Evolutionary conservation across 371 early-diverging fungal species (phyloP).

Genomic region (Mortierella sp.): DNA sequence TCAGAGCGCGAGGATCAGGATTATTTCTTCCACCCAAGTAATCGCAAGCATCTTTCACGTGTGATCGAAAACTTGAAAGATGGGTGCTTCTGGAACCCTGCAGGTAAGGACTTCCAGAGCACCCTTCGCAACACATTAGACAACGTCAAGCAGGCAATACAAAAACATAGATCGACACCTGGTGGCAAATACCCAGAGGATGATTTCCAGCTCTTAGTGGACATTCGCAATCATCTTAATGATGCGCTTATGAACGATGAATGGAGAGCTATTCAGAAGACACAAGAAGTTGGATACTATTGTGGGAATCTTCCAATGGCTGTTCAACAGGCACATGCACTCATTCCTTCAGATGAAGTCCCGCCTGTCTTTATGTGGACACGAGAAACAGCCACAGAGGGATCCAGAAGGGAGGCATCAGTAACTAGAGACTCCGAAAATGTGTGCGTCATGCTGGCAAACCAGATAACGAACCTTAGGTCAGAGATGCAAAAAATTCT

Average conservation of each 20-base stretch:
- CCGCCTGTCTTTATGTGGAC: not conserved
- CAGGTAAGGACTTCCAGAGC: conserved; percentile 15
- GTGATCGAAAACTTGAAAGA: conserved; percentile 73
- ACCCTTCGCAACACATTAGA: conserved; percentile 5
- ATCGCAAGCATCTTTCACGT: conserved; percentile 64
- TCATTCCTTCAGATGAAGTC: conserved; percentile 13
- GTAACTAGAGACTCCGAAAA: not conserved
- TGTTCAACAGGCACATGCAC: conserved; percentile 14
- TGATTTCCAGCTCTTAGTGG: conserved; percentile 23
- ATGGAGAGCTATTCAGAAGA: conserved; percentile 16
- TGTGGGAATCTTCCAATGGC: conserved; percentile 17
- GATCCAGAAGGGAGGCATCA: not conserved
- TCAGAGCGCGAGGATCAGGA: conserved; percentile 72
- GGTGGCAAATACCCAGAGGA: conserved; percentile 20
- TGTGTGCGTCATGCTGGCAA: conserved; percentile 53
- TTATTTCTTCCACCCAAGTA: conserved; percentile 77
- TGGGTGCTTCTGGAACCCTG: conserved; percentile 74
- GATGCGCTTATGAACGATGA: conserved; percentile 9
- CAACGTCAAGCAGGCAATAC: conserved; percentile 18
- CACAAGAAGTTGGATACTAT: conserved; percentile 33
- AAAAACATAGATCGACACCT: conserved; percentile 5
- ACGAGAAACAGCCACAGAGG: not conserved
- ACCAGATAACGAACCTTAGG: conserved; percentile 48
- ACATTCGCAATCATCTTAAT: conserved; percentile 16
- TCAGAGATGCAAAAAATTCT: conserved; percentile 33